These are phyloP conservation scores for Nidula niveotomentosa DNA, from an alignment of 1,284 basidiomycete species.

Conservation along the genomic window DNA sequence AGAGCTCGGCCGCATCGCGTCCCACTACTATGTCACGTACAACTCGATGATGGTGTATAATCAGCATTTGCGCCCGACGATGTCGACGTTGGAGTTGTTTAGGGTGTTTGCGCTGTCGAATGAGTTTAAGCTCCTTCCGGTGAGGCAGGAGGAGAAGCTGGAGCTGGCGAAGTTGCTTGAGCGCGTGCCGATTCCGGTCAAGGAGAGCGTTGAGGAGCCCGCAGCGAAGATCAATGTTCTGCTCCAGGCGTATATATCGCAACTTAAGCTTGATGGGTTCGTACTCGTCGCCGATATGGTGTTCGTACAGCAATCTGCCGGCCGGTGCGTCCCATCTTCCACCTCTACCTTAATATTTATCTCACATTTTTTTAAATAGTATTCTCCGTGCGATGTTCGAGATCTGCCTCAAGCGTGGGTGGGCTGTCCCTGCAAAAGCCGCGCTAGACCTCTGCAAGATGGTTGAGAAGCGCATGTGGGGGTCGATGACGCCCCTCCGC, in stretches of 20 bases:
- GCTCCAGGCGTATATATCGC: conserved; percentile 93
- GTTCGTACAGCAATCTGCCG: conserved; percentile 90
- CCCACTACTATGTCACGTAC: conserved; percentile 96
- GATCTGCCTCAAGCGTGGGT: conserved; percentile 98
- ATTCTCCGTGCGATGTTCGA: conserved; percentile 98
- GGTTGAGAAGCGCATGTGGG: conserved; percentile 96
- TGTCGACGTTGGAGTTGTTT: conserved; percentile 92
- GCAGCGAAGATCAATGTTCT: conserved; percentile 98
- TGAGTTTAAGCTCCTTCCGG: conserved; percentile 96
- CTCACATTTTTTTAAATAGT: conserved; percentile 23
- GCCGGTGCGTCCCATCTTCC: conserved; percentile 29
- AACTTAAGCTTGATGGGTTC: conserved; percentile 93
- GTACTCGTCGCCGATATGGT: conserved; percentile 99
- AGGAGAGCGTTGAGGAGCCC: conserved; percentile 95
- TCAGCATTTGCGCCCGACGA: conserved; percentile 87
- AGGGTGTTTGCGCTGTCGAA: conserved; percentile 96
- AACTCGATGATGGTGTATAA: conserved; percentile 98
- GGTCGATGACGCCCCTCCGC: conserved; percentile 94
- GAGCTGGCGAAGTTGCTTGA: conserved; percentile 94
- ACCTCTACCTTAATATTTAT: no score
- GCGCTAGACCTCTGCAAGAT: conserved; percentile 97
- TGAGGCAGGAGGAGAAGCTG: conserved; percentile 81
- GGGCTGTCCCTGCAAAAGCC: conserved; percentile 91
- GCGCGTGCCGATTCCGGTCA: conserved; percentile 96
- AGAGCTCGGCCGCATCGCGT: conserved; percentile 93